Evolutionary conservation across 306 rosid genomes (phyloP).

Genomic region (Urtica urens): DNA sequence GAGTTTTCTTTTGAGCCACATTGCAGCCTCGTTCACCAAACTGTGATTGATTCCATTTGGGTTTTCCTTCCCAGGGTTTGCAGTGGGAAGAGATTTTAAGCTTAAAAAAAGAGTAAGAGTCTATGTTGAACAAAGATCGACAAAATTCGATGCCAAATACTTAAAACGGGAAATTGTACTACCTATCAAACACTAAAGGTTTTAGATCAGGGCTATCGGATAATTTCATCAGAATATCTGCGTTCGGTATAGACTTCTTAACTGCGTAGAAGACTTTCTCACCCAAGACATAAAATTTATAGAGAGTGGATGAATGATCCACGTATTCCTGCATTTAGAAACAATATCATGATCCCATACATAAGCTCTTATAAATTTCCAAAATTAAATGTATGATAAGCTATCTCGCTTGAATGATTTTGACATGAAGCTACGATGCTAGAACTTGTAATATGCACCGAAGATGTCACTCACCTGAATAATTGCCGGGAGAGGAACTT

Average conservation of each 20-base stretch:
- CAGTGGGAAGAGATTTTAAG: constrained; percentile 64
- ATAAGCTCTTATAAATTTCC: too few species aligned
- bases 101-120: too few species aligned
- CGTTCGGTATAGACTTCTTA: constrained; percentile 75
- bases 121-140: constrained; percentile 1
- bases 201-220: constrained; percentile 37
- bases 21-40: constrained; percentile 52
- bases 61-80: constrained; percentile 8
- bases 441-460: not conserved
- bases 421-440: not conserved
- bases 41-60: constrained; percentile 36
- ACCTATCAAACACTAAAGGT: constrained; percentile 72
- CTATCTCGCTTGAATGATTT: too few species aligned
- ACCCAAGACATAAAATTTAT: constrained; percentile 73
- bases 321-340: constrained; percentile 62
- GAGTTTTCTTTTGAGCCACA: constrained; percentile 56
- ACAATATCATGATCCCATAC: not conserved
- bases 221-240: constrained; percentile 35
- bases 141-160: not conserved
- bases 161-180: constrained; percentile 2
- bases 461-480: constrained; percentile 37
- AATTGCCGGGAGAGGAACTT: constrained; percentile 85
- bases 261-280: constrained; percentile 69
- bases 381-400: not conserved
- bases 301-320: constrained; percentile 78